Base-by-base conservation (phyloP, 108 stramenopile genomes). In the Nitzschia palea region DNA sequence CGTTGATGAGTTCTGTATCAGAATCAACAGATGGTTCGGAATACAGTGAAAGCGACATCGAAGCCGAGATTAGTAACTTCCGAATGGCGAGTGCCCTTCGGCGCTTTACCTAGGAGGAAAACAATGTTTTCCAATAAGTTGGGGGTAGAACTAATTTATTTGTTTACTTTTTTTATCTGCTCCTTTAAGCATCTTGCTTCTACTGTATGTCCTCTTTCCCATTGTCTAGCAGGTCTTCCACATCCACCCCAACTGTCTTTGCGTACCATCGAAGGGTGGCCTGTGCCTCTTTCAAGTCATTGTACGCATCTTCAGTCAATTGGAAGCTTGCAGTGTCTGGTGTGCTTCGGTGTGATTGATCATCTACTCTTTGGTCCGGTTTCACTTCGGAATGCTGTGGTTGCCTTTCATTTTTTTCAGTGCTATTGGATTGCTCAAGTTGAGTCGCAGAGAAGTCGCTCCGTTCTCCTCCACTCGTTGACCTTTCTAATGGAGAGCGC, bases 1-100 rank as follows among this genome's bases (percentile, higher is more conserved):
- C 62, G 1, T 28, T 72, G 25, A 30, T 72, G 0, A 64, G 62
- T 57, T 72, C 71, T 33, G 45, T 72, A 29, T 72, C 71, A n/a
- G 71, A 72, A 29, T 64, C 71, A 6, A 72, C 71, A 0, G 71
- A 72, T 47, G 71, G 62, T 18, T 37, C 60, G 15, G 56, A 43
- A 14, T 43, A 42, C 34, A 71, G 60, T 23, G 47, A 29, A n/a
- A 30, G 33, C 45, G 34, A 64, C 29, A 9, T 34, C n/a, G 63
- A 64, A 34, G 59, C 59, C 40, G 59, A 60, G 59, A 25, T 60
- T 4, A 60, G 27, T 40, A 26, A 40, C 18, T 60, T 42, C 43
- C 59, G 40, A 42, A 55, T 55, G 54, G 23, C 59, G 40, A 12
- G 20, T 8, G 22, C 59, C 14, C 14, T 60, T 9, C 12, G 59